phyloP scores from a whole-genome alignment of 306 rosid species.

The Ammopiptanthus mongolicus region DNA sequence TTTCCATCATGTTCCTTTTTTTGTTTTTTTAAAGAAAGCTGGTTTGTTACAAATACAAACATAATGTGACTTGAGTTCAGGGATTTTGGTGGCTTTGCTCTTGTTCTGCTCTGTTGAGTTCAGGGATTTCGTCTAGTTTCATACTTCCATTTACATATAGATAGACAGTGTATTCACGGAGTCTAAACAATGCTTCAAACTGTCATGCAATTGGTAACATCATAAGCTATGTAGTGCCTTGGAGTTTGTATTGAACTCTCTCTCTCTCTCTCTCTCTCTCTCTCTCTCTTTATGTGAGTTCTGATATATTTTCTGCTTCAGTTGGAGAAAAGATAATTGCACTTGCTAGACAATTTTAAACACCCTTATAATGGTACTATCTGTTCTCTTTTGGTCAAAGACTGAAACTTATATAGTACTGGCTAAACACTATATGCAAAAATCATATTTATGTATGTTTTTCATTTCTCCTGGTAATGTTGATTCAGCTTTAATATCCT shows the following conservation, averaged over 20 bases:
- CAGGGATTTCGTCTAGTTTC: slow-evolving; percentile 3
- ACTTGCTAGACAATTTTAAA: slow-evolving; percentile 5
- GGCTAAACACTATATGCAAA: neutral
- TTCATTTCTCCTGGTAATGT: neutral
- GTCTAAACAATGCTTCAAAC: slow-evolving; percentile 6
- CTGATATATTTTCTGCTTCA: neutral
- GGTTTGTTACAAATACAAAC: too few relatives aligned
- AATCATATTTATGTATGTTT: neutral
- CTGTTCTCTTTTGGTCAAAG: slow-evolving; percentile 26
- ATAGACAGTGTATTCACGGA: neutral
- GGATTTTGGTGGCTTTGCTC: neutral
- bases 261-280: neutral
- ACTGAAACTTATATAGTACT: neutral
- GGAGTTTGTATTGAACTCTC: slow-evolving; percentile 7
- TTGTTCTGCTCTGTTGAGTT: slow-evolving; percentile 8
- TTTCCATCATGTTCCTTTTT: too few relatives aligned
- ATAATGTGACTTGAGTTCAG: neutral
- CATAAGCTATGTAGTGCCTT: slow-evolving; percentile 11
- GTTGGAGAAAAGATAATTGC: slow-evolving; percentile 17
- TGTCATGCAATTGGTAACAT: slow-evolving; percentile 23
- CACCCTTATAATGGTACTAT: neutral
- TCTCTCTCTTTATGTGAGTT: neutral
- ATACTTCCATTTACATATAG: neutral
- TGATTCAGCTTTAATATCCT: neutral
- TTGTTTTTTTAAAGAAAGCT: too few relatives aligned